These are phyloP conservation scores for Apostasia shenzhenica DNA, from an alignment of 106 monocot species.

Conservation along the genomic window DNA sequence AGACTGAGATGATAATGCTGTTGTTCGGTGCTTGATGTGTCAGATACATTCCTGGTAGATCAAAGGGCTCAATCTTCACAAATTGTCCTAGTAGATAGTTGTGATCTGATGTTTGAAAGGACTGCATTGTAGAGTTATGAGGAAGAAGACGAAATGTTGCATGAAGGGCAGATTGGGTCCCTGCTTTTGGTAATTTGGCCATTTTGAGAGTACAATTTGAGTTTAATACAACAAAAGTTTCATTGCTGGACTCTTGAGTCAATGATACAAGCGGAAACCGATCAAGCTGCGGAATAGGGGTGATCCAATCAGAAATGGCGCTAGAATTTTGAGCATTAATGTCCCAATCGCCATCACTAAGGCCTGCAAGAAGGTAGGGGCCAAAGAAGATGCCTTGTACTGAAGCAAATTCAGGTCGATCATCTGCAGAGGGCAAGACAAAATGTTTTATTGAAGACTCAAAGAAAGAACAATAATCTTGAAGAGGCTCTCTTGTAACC, in stretches of 20 bases:
- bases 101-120: neutral
- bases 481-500: constrained; percentile 23
- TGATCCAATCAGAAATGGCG: constrained; percentile 63
- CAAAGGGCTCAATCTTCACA: constrained; percentile 68
- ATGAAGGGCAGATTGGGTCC: constrained; percentile 53
- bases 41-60: constrained; percentile 61
- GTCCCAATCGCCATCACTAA: constrained; percentile 69
- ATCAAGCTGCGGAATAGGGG: constrained; percentile 40
- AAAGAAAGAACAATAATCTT: neutral
- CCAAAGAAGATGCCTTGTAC: constrained; percentile 76
- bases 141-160: constrained; percentile 59
- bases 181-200: constrained; percentile 38
- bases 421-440: constrained; percentile 40
- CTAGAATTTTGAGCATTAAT: constrained; percentile 28
- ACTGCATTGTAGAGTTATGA: constrained; percentile 9
- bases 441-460: neutral
- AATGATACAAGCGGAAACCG: constrained; percentile 55
- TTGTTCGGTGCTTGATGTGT: constrained; percentile 32
- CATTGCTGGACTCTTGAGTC: constrained; percentile 30
- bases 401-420: constrained; percentile 58
- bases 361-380: constrained; percentile 81
- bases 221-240: constrained; percentile 43
- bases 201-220: constrained; percentile 49
- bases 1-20: constrained; percentile 17
- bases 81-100: neutral